A percentile compares a stretch with the other conserved stretches of the same genome.
phyloP scores from a whole-genome alignment of 1,284 basidiomycete genomes.

The Sporisorium reilianum region DNA sequence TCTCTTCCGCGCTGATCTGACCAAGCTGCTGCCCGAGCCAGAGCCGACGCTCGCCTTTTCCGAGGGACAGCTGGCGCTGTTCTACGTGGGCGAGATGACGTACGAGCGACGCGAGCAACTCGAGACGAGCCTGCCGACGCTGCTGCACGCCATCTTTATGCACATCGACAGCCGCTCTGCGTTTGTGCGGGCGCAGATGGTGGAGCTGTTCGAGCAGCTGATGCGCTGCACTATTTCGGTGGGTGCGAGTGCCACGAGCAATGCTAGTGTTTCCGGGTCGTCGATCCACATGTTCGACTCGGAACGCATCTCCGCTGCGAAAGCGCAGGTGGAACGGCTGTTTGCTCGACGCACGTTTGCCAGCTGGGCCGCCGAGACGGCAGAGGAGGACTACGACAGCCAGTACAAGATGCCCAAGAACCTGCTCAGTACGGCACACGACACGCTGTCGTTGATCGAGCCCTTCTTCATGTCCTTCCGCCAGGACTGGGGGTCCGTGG shows the following conservation, averaged over 20 bases:
- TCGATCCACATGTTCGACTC: constrained; percentile 22
- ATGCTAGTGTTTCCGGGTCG: constrained; percentile 9
- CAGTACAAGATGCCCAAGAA: constrained; percentile 38
- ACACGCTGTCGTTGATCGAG: constrained; percentile 34
- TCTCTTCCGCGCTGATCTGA: constrained; percentile 57
- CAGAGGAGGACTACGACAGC: constrained; percentile 30
- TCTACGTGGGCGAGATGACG: constrained; percentile 85
- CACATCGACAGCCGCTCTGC: constrained; percentile 83
- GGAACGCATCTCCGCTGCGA: constrained; percentile 24
- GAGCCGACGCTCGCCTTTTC: constrained; percentile 72
- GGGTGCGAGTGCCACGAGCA: constrained; percentile 13
- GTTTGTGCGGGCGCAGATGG: constrained; percentile 79
- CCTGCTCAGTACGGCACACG: constrained; percentile 31
- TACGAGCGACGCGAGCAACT: constrained; percentile 83
- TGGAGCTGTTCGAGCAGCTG: constrained; percentile 74
- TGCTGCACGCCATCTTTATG: constrained; percentile 84
- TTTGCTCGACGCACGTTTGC: constrained; percentile 39
- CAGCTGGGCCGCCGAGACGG: constrained; percentile 33
- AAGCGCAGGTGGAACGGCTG: constrained; percentile 40
- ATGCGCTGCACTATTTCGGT: constrained; percentile 52
- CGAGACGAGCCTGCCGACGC: constrained; percentile 77
- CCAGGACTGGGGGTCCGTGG: constrained; percentile 83
- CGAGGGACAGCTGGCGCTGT: constrained; percentile 86
- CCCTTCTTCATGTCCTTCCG: constrained; percentile 70
- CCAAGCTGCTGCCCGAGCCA: constrained; percentile 39